Conservation (phyloP, 108 stramenopile genomes). For the Licmophora abbreviata region DNA sequence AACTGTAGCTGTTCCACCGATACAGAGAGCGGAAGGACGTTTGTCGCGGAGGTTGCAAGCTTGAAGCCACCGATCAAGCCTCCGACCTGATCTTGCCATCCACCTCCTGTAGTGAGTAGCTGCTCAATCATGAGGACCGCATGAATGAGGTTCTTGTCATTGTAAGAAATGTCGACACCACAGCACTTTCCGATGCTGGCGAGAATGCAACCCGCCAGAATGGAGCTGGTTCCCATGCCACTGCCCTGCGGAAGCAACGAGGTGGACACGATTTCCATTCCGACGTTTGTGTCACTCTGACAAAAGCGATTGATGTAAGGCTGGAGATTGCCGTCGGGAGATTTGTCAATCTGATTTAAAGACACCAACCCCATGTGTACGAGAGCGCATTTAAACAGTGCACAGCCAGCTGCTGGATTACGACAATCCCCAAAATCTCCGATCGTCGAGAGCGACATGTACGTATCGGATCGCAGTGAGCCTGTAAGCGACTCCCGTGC, state of each 20-base stretch:
- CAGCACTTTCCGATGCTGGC: conserved; percentile 36
- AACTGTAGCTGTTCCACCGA: conserved; percentile 25
- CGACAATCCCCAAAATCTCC: conserved; percentile 34
- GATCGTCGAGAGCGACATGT: conserved; percentile 18
- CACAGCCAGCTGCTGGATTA: conserved; percentile 49
- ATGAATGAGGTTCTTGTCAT: conserved; percentile 35
- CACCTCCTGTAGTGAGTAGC: conserved; percentile 74
- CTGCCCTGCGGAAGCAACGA: conserved; percentile 72
- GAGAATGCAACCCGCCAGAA: conserved; percentile 70
- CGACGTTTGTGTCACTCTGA: conserved; percentile 27
- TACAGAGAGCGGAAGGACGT: conserved; percentile 33
- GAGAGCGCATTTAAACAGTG: conserved; percentile 65
- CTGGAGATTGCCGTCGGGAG: conserved; percentile 24
- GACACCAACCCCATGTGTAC: conserved; percentile 41
- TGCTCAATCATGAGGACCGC: conserved; percentile 68
- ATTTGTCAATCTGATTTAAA: conserved; percentile 17
- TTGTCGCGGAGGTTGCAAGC: conserved; percentile 25
- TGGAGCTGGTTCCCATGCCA: conserved; percentile 80
- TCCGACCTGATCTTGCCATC: conserved; percentile 87
- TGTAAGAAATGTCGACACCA: conserved; percentile 25
- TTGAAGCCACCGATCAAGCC: conserved; percentile 29
- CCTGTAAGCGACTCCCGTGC: conserved; percentile 19
- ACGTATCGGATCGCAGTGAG: not conserved
- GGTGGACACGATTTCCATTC: conserved; percentile 53
- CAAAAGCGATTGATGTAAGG: conserved; percentile 46